These are phyloP conservation scores for Scheffersomyces quercinus DNA, from an alignment of 1,139 yeast genomes.

Conservation along the genomic window DNA sequence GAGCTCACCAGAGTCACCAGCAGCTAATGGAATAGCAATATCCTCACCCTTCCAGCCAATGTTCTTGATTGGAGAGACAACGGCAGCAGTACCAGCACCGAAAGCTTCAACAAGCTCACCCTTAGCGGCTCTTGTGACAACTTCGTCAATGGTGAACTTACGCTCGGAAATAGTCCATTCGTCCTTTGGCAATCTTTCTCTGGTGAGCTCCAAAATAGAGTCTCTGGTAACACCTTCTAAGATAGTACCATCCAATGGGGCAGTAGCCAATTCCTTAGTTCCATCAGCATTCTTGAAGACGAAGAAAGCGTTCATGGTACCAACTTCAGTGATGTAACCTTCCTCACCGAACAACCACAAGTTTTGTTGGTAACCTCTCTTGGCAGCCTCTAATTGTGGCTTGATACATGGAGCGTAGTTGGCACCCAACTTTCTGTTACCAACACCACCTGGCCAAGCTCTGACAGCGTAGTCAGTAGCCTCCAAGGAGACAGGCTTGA, in stretches of 20 bases:
- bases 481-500: conserved; percentile 38
- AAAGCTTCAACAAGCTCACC: conserved; percentile 92
- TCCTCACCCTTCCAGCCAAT: conserved; percentile 77
- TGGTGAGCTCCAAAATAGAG: conserved; percentile 38
- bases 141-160: conserved; percentile 76
- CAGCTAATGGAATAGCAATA: conserved; percentile 73
- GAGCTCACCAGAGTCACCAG: conserved; percentile 81
- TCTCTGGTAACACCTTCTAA: conserved; percentile 47
- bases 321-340: conserved; percentile 45
- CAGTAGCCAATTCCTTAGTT: conserved; percentile 39
- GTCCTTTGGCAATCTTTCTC: conserved; percentile 24
- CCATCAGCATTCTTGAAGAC: conserved; percentile 35
- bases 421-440: conserved; percentile 45
- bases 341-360: conserved; percentile 46
- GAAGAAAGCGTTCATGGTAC: conserved; percentile 44
- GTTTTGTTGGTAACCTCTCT: conserved; percentile 41
- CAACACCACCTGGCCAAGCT: conserved; percentile 51
- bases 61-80: conserved; percentile 88
- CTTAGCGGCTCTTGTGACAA: conserved; percentile 69
- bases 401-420: conserved; percentile 46
- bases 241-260: conserved; percentile 44
- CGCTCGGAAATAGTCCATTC: conserved; percentile 67
- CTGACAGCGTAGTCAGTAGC: conserved; percentile 36
- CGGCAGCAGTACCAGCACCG: conserved; percentile 97
- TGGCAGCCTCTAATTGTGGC: conserved; percentile 34